Evolutionary conservation across 352 stramenopile genomes (phyloP).

Genomic region (Globisporangium spinosum): DNA sequence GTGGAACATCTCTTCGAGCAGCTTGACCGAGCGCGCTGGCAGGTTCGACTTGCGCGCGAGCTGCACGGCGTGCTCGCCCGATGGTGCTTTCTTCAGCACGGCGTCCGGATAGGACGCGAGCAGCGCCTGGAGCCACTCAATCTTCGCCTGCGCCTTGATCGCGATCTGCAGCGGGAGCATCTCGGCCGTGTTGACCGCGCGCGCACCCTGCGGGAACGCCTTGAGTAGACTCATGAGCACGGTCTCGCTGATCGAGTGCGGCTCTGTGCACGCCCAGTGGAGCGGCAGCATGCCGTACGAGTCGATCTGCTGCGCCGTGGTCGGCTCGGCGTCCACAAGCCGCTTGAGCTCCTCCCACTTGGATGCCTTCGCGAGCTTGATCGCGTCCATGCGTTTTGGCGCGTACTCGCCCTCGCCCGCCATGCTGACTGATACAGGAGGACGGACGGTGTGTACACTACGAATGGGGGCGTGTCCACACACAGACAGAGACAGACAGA

Average conservation of each 20-base stretch:
- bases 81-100: constrained; percentile 68
- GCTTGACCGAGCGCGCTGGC: constrained; percentile 53
- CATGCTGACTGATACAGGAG: neutral
- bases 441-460: too few species aligned
- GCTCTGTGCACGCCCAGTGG: constrained; percentile 86
- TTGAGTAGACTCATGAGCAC: constrained; percentile 80
- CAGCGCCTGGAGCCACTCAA: constrained; percentile 85
- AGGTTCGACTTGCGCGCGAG: constrained; percentile 61
- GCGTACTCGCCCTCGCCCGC: constrained; percentile 23
- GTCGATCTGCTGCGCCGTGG: constrained; percentile 69
- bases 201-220: constrained; percentile 64
- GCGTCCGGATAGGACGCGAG: constrained; percentile 80
- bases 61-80: constrained; percentile 72
- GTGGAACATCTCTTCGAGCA: constrained; percentile 87
- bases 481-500: neutral
- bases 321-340: constrained; percentile 70
- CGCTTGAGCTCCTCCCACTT: constrained; percentile 74
- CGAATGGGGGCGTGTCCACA: neutral
- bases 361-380: constrained; percentile 81
- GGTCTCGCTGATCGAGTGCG: constrained; percentile 63
- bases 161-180: constrained; percentile 87
- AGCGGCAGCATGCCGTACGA: constrained; percentile 87
- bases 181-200: constrained; percentile 70
- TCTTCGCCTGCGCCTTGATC: constrained; percentile 82
- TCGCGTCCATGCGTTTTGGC: constrained; percentile 72